phyloP scores from a whole-genome alignment of 306 rosid species.

The Sicyos edulis region DNA sequence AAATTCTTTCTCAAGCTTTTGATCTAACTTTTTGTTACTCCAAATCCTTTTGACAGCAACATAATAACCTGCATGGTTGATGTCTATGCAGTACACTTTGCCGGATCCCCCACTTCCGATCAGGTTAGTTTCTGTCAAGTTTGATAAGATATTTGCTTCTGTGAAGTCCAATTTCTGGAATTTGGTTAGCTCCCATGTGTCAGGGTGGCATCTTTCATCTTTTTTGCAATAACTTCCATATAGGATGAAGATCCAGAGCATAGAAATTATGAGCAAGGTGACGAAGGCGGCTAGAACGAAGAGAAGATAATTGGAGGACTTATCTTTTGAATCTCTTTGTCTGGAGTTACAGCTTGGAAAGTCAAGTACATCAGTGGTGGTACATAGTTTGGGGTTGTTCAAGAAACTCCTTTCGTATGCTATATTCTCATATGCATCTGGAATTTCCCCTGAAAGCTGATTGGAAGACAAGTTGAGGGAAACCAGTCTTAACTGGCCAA shows the following conservation, averaged over 20 bases:
- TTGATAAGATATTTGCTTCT: conserved; percentile 38
- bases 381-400: conserved; percentile 59
- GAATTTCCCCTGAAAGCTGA: conserved; percentile 60
- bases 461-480: conserved; percentile 77
- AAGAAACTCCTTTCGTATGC: conserved; percentile 60
- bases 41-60: conserved; percentile 77
- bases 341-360: conserved; percentile 41
- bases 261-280: conserved; percentile 25
- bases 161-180: conserved; percentile 66
- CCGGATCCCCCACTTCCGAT: conserved; percentile 92
- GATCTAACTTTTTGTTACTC: conserved; percentile 36
- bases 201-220: conserved; percentile 30
- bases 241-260: conserved; percentile 26
- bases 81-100: conserved; percentile 56
- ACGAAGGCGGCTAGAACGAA: conserved; percentile 31
- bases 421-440: conserved; percentile 48
- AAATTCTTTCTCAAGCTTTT: conserved; percentile 58
- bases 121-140: conserved; percentile 58
- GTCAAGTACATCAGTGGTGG: conserved; percentile 26
- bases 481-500: conserved; percentile 43
- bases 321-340: conserved; percentile 26
- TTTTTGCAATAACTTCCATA: conserved; percentile 29
- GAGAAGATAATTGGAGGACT: conserved; percentile 36
- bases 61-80: conserved; percentile 34
- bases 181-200: conserved; percentile 72